Base-by-base conservation (phyloP, 495 filamentous ascomycete genomes). In the Apiosordaria backusii region DNA sequence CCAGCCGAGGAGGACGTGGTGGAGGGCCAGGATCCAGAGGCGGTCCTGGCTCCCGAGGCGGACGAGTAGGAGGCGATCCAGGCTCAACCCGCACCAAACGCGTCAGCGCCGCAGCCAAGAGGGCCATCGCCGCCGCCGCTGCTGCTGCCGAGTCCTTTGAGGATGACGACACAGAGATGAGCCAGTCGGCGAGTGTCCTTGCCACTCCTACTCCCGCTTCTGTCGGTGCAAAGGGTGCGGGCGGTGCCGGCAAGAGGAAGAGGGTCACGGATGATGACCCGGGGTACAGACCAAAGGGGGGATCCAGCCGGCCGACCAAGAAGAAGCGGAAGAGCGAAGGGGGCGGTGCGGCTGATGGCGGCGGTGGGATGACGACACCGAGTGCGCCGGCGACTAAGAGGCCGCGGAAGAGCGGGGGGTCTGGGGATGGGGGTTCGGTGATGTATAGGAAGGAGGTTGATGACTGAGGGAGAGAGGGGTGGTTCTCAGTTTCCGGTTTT, bases 201-300 rank as follows among this genome's bases (percentile, higher is more conserved):
- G 63, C 76, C 83, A 54, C 85, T 85, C 75, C 81, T 79, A 73
- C 55, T 57, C 57, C 57, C 61, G 10, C 80, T 71, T 84, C 71
- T 72, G 76, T 74, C 62, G 69, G 75, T 16, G 35, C 6, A 15
- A 45, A 45, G 35, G 35, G 5, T 15, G 16, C 5, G 3, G 35
- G 35, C 35, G 35, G 35, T 45, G 35, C 35, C 9, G 35, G 35
- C 35, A 80, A 79, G 71, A 63, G 77, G 19, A 82, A 90, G 82
- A 83, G 85, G 62, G 83, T 85, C 15, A 75, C 80, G 40, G 86
- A 87, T 29, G 90, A 92, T 22, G 91, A 93, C 73, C 78, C 81
- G 15, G 86, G 86, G 10, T 92, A 92, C 71, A 77, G 88, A 68
- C 87, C 89, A 3, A 92, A 92, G 74, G 87, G 88, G 0, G 80